A percentile compares a stretch with the other conserved stretches of the same genome.
These are phyloP conservation scores for Aspergillus tanneri DNA, from an alignment of 2,329 filamentous ascomycete species.

Conservation along the genomic window DNA sequence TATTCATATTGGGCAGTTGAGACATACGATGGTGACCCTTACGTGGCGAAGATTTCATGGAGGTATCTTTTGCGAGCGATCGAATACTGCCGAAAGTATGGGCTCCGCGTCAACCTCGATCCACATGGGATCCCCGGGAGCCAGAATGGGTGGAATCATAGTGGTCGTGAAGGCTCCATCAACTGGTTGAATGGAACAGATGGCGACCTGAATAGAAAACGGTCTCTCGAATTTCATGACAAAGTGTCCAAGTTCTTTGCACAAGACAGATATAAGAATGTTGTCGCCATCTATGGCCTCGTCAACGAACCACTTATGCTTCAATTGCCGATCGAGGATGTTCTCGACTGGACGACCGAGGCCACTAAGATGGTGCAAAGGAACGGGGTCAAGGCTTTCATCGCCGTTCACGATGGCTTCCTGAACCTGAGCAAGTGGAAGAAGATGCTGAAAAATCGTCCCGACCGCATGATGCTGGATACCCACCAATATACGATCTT, in stretches of 20 bases:
- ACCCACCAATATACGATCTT: conserved; percentile 99
- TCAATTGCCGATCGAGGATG: conserved; percentile 60
- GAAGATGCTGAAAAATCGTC: conserved; percentile 69
- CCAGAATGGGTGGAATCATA: conserved; percentile 98
- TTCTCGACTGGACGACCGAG: conserved; percentile 75
- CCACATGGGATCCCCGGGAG: conserved; percentile 87
- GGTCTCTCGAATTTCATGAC: conserved; percentile 83
- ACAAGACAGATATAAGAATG: conserved; percentile 86
- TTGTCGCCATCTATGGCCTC: conserved; percentile 89
- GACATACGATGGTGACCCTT: conserved; percentile 82
- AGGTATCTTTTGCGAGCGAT: conserved; percentile 89
- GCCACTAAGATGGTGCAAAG: conserved; percentile 70
- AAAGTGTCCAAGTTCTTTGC: conserved; percentile 88
- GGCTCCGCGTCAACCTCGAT: conserved; percentile 88
- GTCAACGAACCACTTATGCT: conserved; percentile 94
- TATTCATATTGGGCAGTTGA: conserved; percentile 94
- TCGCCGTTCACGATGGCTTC: conserved; percentile 95
- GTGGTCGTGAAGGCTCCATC: conserved; percentile 75
- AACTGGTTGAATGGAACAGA: conserved; percentile 90
- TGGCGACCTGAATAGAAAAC: conserved; percentile 72
- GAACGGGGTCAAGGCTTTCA: conserved; percentile 69
- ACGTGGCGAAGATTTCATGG: conserved; percentile 84
- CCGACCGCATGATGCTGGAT: conserved; percentile 75
- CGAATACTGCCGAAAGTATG: conserved; percentile 90
- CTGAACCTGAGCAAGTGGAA: conserved; percentile 90